These are phyloP conservation scores for Ganoderma boninense DNA, from an alignment of 1,284 basidiomycete species.

Conservation along the genomic window DNA sequence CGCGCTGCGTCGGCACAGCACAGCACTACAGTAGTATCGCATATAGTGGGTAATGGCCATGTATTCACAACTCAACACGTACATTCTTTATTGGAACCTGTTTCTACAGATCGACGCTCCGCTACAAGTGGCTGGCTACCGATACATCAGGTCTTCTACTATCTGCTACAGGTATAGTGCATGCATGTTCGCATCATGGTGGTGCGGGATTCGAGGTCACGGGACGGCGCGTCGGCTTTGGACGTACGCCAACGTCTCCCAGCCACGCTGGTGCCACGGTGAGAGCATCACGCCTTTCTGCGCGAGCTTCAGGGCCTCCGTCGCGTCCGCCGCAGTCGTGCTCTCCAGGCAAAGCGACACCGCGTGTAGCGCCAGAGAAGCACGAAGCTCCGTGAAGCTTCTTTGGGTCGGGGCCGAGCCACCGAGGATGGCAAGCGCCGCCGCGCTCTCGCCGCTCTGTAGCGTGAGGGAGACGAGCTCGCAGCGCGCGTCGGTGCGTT, in stretches of 20 bases:
- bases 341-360: conserved; percentile 43
- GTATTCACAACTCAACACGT: conserved; percentile 34
- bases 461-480: conserved; percentile 63
- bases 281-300: conserved; percentile 75
- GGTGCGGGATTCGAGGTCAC: background rate
- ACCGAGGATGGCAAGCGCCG: conserved; percentile 50
- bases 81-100: conserved; percentile 19
- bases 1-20: conserved; percentile 7
- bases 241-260: conserved; percentile 69
- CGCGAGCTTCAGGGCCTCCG: conserved; percentile 52
- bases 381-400: conserved; percentile 43
- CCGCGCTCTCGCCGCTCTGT: conserved; percentile 52
- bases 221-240: conserved; percentile 30
- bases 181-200: background rate
- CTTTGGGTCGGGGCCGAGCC: conserved; percentile 39
- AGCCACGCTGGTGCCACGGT: conserved; percentile 66
- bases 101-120: conserved; percentile 15
- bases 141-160: conserved; percentile 3
- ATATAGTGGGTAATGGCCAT: conserved; percentile 28
- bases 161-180: conserved; percentile 5
- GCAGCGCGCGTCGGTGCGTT: conserved; percentile 54
- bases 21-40: conserved; percentile 18
- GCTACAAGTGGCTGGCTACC: conserved; percentile 6
- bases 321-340: conserved; percentile 37
- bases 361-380: conserved; percentile 54